phyloP scores from a whole-genome alignment of 176 grass and related monocot species.

The Avena eriantha region DNA sequence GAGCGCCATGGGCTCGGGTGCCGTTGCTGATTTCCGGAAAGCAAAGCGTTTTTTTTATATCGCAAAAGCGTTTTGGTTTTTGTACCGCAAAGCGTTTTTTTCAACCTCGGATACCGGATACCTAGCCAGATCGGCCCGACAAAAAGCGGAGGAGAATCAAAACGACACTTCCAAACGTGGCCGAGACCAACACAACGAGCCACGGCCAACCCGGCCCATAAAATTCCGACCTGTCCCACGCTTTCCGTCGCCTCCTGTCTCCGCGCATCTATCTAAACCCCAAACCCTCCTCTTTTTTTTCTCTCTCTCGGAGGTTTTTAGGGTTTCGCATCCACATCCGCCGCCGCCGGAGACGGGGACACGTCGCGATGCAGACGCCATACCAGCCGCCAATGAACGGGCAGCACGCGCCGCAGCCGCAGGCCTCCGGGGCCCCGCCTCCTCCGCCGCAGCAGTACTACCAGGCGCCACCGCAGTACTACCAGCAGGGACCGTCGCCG shows the following conservation, averaged over 20 bases:
- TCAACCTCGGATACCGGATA: neutral
- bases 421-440: slow-evolving; percentile 27
- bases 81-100: too few relatives aligned
- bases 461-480: slow-evolving; percentile 41
- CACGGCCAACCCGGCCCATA: slow-evolving; percentile 21
- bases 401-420: slow-evolving; percentile 44
- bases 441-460: slow-evolving; percentile 39
- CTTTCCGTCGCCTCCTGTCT: slow-evolving; percentile 9
- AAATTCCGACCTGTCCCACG: neutral
- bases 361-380: slow-evolving; percentile 43
- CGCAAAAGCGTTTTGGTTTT: too few relatives aligned
- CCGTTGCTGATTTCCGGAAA: too few relatives aligned
- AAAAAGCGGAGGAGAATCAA: neutral
- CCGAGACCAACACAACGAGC: neutral
- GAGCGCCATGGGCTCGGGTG: too few relatives aligned
- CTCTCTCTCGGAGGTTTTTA: slow-evolving; percentile 38
- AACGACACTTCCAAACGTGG: neutral
- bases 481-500: slow-evolving; percentile 41
- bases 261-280: slow-evolving; percentile 38
- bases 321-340: slow-evolving; percentile 54
- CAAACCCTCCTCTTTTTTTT: slow-evolving; percentile 18
- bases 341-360: slow-evolving; percentile 20
- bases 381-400: slow-evolving; percentile 46
- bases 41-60: too few relatives aligned
- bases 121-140: neutral